A percentile compares a stretch with the other conserved stretches of the same genome.
These are phyloP conservation scores for Pseudogymnoascus pannorum DNA, from an alignment of 2,329 filamentous ascomycete species.

Conservation along the genomic window DNA sequence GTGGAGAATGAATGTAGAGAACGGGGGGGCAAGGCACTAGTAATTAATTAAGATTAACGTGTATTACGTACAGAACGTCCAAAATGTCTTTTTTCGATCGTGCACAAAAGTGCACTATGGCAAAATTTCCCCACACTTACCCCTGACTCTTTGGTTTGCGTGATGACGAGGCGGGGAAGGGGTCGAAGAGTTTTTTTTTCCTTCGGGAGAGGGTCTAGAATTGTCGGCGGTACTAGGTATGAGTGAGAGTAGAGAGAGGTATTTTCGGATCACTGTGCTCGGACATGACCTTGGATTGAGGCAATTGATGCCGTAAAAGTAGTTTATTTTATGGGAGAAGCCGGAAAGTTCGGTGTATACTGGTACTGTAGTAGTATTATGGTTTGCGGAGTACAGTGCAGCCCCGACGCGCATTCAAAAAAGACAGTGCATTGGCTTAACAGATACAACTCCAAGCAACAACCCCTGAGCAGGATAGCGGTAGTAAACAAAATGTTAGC, in stretches of 20 bases:
- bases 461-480: too few relatives aligned
- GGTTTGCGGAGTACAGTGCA: neutral
- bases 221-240: too few relatives aligned
- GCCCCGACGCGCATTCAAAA: neutral
- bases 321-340: neutral
- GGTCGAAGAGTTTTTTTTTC: neutral
- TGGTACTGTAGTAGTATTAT: too few relatives aligned
- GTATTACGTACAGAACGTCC: neutral
- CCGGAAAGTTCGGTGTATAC: neutral
- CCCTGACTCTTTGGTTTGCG: neutral
- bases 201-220: neutral
- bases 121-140: neutral
- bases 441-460: neutral
- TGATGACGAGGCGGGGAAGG: neutral
- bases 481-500: neutral
- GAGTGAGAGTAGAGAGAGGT: too few relatives aligned
- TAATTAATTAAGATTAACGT: neutral
- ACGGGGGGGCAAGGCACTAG: neutral
- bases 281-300: neutral
- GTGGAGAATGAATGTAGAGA: neutral
- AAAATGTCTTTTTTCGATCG: neutral
- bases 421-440: neutral
- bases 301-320: neutral
- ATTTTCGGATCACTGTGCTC: neutral
- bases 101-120: too few relatives aligned